phyloP scores from a whole-genome alignment of 306 rosid genomes.

The Inga laurina region DNA sequence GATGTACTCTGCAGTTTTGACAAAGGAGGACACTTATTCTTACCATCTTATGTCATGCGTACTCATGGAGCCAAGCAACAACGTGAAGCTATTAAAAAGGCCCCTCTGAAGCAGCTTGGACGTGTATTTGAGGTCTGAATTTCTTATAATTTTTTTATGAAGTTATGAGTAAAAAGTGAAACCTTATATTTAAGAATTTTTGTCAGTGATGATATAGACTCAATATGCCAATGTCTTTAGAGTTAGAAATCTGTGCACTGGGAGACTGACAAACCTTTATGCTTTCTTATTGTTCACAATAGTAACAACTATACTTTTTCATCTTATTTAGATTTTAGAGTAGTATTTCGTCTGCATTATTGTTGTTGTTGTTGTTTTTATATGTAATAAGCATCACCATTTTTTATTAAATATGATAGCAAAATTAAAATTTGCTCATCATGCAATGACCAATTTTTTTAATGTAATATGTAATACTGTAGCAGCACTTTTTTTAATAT shows the following conservation, averaged over 20 bases:
- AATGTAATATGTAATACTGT: background rate
- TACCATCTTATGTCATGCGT: slow-evolving; percentile 93
- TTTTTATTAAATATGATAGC: background rate
- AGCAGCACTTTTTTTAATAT: background rate
- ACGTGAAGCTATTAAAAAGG: slow-evolving; percentile 82
- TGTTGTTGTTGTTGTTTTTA: background rate
- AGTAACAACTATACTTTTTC: background rate
- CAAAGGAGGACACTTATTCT: slow-evolving; percentile 85
- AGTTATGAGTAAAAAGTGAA: background rate
- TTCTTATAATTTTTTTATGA: slow-evolving; percentile 7
- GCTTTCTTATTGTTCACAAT: background rate
- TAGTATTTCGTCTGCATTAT: background rate
- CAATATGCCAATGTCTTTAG: background rate
- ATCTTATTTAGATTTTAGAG: background rate
- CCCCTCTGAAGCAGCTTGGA: slow-evolving; percentile 66
- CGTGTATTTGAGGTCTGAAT: slow-evolving; percentile 71
- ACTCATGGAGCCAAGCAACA: slow-evolving; percentile 90
- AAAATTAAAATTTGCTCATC: background rate
- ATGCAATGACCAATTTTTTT: background rate
- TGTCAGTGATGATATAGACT: background rate
- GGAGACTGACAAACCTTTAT: background rate
- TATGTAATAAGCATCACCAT: background rate
- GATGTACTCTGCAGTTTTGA: slow-evolving; percentile 68
- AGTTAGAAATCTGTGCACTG: background rate
- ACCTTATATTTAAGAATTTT: background rate